phyloP scores from a whole-genome alignment of 352 stramenopile species.

The Pythium myriotylum region DNA sequence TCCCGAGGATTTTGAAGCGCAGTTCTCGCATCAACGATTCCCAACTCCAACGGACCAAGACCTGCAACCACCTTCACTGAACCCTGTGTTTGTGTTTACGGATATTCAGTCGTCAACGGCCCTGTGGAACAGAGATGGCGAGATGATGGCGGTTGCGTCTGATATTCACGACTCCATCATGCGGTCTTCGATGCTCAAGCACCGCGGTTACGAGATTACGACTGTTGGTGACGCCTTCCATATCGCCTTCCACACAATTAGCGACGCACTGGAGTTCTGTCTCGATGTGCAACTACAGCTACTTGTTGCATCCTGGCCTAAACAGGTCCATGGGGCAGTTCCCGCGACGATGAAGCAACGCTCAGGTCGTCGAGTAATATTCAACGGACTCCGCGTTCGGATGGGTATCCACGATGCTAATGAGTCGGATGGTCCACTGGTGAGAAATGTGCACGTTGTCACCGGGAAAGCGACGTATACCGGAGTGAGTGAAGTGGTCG shows the following conservation, averaged over 20 bases:
- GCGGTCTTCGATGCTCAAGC: constrained; percentile 27
- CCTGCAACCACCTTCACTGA: constrained; percentile 7
- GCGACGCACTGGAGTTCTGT: constrained; percentile 58
- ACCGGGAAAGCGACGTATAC: constrained; percentile 31
- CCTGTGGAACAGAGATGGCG: constrained; percentile 23
- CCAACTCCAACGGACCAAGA: neutral
- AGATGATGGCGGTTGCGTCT: constrained; percentile 27
- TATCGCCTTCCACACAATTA: constrained; percentile 64
- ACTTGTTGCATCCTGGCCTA: neutral
- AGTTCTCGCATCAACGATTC: constrained; percentile 6
- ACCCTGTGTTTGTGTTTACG: constrained; percentile 37
- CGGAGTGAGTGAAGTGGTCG: constrained; percentile 28
- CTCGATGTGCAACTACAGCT: constrained; percentile 60
- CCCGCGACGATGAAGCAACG: neutral
- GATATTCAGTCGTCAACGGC: constrained; percentile 2
- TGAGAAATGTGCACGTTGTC: constrained; percentile 27
- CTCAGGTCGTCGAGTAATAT: constrained; percentile 3
- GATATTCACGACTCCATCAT: constrained; percentile 33
- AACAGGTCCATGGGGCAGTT: neutral
- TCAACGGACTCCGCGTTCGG: constrained; percentile 30
- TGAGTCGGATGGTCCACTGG: constrained; percentile 8
- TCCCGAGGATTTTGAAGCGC: constrained; percentile 13
- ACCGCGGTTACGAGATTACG: constrained; percentile 70
- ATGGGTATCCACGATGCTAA: constrained; percentile 31
- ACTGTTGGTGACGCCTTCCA: constrained; percentile 67